A percentile compares a stretch with the other conserved stretches of the same genome.
phyloP scores from a whole-genome alignment of 176 grass and related monocot genomes.

The Tillandsia leiboldiana region DNA sequence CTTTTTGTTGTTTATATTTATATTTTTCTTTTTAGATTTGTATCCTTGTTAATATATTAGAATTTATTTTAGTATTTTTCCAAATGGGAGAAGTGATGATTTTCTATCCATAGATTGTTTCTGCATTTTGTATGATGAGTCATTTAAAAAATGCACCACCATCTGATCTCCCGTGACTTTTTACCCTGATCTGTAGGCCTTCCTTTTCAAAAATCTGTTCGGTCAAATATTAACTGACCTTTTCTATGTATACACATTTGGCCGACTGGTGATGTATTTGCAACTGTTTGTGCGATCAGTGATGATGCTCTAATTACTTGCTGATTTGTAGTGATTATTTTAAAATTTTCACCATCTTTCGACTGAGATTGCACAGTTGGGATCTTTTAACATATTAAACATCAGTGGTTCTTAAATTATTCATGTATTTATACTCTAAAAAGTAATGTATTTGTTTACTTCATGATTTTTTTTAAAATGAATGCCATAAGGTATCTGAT shows the following conservation, averaged over 20 bases:
- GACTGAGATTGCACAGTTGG: slow-evolving; percentile 32
- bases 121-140: slow-evolving; percentile 41
- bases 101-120: slow-evolving; percentile 26
- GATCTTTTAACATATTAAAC: no score
- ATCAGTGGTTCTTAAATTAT: no score
- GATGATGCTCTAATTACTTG: slow-evolving; percentile 37
- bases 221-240: no score
- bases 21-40: no score
- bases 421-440: no score
- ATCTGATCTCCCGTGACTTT: slow-evolving; percentile 31
- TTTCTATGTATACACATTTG: no score
- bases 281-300: slow-evolving; percentile 24
- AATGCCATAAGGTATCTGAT: slow-evolving; percentile 41
- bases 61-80: no score
- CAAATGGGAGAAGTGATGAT: slow-evolving; percentile 36
- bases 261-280: background rate
- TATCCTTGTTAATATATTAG: no score
- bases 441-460: no score
- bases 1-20: no score
- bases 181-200: background rate
- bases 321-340: slow-evolving; percentile 42
- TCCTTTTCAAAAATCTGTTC: no score
- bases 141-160: slow-evolving; percentile 37
- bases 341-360: slow-evolving; percentile 50
- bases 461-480: background rate